Percentiles rank a stretch among this genome's conserved stretches.
These are phyloP conservation scores for Phytophthora agathidicida DNA, from an alignment of 352 stramenopile species.

Conservation along the genomic window DNA sequence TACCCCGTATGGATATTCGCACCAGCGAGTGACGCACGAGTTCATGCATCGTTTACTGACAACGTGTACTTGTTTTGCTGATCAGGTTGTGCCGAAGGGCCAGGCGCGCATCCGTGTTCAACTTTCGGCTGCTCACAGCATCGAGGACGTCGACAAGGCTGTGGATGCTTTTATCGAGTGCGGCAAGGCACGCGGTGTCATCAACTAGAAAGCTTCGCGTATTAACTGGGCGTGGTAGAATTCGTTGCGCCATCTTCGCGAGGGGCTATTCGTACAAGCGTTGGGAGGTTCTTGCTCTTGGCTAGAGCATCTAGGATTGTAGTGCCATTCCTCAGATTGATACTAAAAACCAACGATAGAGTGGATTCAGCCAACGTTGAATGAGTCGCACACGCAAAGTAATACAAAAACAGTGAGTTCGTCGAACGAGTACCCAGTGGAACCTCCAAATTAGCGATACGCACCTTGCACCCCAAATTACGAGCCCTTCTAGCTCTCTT, in stretches of 20 bases:
- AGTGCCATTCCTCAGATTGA: conserved; percentile 49
- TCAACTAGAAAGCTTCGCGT: conserved; percentile 37
- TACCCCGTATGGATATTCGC: conserved; percentile 76
- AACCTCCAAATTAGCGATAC: conserved; percentile 2
- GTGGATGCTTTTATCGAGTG: conserved; percentile 94
- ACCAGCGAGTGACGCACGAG: neutral
- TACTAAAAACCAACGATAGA: conserved; percentile 32
- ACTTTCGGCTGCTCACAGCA: conserved; percentile 90
- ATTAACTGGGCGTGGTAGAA: conserved; percentile 20
- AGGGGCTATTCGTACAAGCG: conserved; percentile 52
- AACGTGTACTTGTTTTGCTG: neutral
- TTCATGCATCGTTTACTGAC: neutral
- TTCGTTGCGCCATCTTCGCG: conserved; percentile 11
- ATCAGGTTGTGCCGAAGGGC: conserved; percentile 90
- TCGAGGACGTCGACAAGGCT: conserved; percentile 91
- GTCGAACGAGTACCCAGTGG: neutral
- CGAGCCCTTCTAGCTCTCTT: conserved; percentile 52
- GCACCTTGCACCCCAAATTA: conserved; percentile 71
- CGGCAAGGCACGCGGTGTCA: conserved; percentile 81
- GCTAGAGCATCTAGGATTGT: conserved; percentile 48
- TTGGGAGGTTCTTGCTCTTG: conserved; percentile 58
- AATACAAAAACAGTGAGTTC: conserved; percentile 19
- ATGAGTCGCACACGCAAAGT: neutral
- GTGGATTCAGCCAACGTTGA: neutral
- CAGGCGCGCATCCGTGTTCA: conserved; percentile 93